Evolutionary conservation across 768 basidiomycete genomes (phyloP), one percentile per base, ranked within the genome.

Genomic region (Leccinum barrowsii): DNA sequence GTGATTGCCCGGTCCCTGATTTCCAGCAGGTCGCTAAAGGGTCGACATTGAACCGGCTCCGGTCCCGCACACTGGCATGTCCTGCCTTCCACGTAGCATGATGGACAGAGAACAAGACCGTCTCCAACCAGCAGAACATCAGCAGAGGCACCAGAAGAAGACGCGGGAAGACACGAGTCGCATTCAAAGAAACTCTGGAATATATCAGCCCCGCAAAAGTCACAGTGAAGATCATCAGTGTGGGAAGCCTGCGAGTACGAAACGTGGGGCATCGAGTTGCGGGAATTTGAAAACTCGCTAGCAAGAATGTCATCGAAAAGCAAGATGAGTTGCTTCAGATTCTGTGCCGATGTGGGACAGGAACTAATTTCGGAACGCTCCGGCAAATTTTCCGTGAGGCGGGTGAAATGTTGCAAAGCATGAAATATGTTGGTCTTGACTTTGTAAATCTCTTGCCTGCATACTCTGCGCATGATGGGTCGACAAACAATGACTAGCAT

Each of bases 171-270:
- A 63, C 89, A 89, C 1, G 63, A 58, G 2, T 68, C 66, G 66
- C 91, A 93, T 67, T 89, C 85, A 61, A 93, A 89, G 68, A 85
- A 92, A 59, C 86, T 85, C 62, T 90, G 85, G 63, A 92, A 93
- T 59, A 94, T 82, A 65, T 94, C 92, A 3, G 82, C 82, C 17
- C 84, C 85, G 64, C 92, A 94, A 67, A 90, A 92, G 67, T 93
- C 90, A 65, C 92, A 93, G 7, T 65, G 74, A 35, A 82, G 75
- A 17, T 76, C 44, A 52, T 72, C 73, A 5, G 54, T 46, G 28
- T 70, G 62, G 32, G 37, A 35, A 19, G 42, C 17, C 54, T 48
- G 61, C 55, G 67, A 57, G 50, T 66, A 66, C 24, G 72, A 71
- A 17, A 73, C 63, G 55, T 74, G 72, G 17, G 65, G 63, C 67